Percentiles rank a stretch among this genome's conserved stretches.
Conservation (phyloP, 495 filamentous ascomycete genomes). For the Oidiodendron maius region DNA sequence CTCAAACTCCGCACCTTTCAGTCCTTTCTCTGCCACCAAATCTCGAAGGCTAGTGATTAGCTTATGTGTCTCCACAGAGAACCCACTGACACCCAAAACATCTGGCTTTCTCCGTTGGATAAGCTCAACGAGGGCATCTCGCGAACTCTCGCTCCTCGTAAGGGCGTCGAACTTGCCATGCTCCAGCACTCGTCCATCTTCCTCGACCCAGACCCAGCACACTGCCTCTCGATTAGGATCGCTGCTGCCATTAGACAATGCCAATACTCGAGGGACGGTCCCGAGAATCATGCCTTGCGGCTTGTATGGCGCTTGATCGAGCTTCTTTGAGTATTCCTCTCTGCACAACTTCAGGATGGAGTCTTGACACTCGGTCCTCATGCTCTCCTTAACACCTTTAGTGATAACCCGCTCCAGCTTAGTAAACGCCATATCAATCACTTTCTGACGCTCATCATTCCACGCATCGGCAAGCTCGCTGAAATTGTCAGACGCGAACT, state of each 20-base stretch:
- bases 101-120: constrained; percentile 75
- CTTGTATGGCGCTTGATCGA: constrained; percentile 95
- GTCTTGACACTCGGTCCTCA: constrained; percentile 88
- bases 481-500: constrained; percentile 88
- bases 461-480: constrained; percentile 93
- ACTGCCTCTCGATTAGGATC: constrained; percentile 70
- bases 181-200: constrained; percentile 83
- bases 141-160: constrained; percentile 60
- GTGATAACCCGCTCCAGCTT: constrained; percentile 82
- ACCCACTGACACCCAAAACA: constrained; percentile 86
- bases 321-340: constrained; percentile 74
- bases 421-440: constrained; percentile 69
- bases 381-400: constrained; percentile 86
- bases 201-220: constrained; percentile 88
- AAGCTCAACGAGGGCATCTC: constrained; percentile 63
- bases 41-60: constrained; percentile 73
- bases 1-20: constrained; percentile 68
- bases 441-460: constrained; percentile 80
- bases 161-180: constrained; percentile 81
- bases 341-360: constrained; percentile 75
- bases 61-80: constrained; percentile 78
- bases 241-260: constrained; percentile 77
- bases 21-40: constrained; percentile 65
- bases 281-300: constrained; percentile 89
- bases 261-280: constrained; percentile 79